These are phyloP conservation scores for Pestalotiopsis sp. DNA, from an alignment of 2,329 filamentous ascomycete species.

Conservation along the genomic window DNA sequence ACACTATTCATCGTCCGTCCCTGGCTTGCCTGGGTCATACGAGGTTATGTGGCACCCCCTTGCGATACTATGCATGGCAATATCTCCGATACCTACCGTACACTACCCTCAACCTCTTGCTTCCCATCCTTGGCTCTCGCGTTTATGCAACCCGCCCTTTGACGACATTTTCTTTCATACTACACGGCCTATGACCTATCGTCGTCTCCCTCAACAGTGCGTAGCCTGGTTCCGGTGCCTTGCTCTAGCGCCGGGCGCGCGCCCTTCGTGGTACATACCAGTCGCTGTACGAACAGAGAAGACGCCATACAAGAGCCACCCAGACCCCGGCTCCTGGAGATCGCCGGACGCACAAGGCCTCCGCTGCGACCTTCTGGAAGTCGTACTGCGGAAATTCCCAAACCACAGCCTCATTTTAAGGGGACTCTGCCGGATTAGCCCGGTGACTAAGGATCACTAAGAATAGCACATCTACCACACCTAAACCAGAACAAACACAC, in stretches of 20 bases:
- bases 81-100: slow-evolving; percentile 8
- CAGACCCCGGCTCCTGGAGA: not conserved
- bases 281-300: not conserved
- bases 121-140: not conserved
- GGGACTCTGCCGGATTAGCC: not conserved
- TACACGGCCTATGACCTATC: not conserved
- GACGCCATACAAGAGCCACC: not conserved
- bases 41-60: slow-evolving; percentile 9
- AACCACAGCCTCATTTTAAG: slow-evolving; percentile 12
- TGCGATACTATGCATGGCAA: slow-evolving; percentile 6
- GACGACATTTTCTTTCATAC: not conserved
- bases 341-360: slow-evolving; percentile 3
- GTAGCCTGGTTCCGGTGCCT: slow-evolving; percentile 5
- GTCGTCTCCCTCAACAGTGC: not conserved
- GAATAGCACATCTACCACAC: slow-evolving; percentile 20
- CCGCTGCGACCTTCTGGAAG: not conserved
- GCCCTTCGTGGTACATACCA: not conserved
- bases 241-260: slow-evolving; percentile 6
- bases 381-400: slow-evolving; percentile 5
- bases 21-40: slow-evolving; percentile 6
- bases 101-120: not conserved
- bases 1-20: not conserved
- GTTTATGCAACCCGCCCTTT: slow-evolving; percentile 3
- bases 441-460: slow-evolving; percentile 16
- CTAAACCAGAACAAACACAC: slow-evolving; percentile 8